These are phyloP conservation scores for Aspergillus glaucus DNA, from an alignment of 2,329 filamentous ascomycete species.

Conservation along the genomic window DNA sequence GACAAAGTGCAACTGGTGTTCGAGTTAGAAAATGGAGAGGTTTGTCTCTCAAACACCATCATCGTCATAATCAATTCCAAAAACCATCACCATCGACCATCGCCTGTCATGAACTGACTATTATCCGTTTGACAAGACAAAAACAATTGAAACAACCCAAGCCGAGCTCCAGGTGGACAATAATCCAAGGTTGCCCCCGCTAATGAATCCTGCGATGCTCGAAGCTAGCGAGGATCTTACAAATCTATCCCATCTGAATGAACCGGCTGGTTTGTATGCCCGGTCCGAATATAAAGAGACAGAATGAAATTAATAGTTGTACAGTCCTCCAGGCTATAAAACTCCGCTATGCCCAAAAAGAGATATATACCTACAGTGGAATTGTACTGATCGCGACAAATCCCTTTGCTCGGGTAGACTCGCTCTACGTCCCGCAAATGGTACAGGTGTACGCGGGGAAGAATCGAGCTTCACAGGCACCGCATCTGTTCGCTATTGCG, in stretches of 20 bases:
- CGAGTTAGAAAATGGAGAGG: constrained; percentile 87
- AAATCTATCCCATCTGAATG: constrained; percentile 94
- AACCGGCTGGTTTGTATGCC: constrained; percentile 72
- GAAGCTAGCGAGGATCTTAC: constrained; percentile 98
- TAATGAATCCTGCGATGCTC: constrained; percentile 98
- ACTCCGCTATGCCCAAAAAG: constrained; percentile 93
- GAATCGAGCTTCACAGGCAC: constrained; percentile 91
- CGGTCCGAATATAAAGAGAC: constrained; percentile 2
- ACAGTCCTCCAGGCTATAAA: constrained; percentile 94
- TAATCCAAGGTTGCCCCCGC: constrained; percentile 72
- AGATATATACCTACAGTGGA: constrained; percentile 99
- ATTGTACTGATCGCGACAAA: constrained; percentile 98
- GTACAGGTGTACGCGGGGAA: constrained; percentile 99
- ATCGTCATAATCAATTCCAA: not conserved
- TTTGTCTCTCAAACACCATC: constrained; percentile 34
- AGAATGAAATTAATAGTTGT: constrained; percentile 15
- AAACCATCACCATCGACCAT: not conserved
- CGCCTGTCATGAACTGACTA: constrained; percentile 4
- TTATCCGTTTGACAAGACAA: constrained; percentile 51
- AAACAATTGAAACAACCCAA: constrained; percentile 69
- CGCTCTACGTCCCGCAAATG: constrained; percentile 97
- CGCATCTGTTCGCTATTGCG: constrained; percentile 96
- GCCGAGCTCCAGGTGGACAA: constrained; percentile 71
- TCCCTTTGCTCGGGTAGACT: constrained; percentile 94
- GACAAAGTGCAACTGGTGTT: constrained; percentile 85